phyloP scores from a whole-genome alignment of 1,284 basidiomycete genomes.

The Taiwanofungus camphoratus region DNA sequence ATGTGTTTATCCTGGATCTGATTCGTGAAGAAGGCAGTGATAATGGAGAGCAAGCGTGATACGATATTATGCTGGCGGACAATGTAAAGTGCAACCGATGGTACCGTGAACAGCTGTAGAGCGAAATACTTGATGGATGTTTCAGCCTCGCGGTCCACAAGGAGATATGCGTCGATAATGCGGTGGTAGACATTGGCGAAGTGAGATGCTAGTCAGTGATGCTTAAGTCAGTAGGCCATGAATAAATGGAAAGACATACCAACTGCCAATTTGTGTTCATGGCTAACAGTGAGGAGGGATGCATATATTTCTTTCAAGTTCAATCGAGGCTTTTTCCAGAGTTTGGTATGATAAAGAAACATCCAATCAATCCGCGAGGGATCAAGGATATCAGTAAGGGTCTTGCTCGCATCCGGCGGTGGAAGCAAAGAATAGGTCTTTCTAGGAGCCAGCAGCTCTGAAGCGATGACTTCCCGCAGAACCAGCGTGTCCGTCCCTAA shows the following conservation, averaged over 20 bases:
- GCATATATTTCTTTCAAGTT: slow-evolving; percentile 82
- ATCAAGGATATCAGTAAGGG: slow-evolving; percentile 46
- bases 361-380: slow-evolving; percentile 67
- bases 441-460: slow-evolving; percentile 63
- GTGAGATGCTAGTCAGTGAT: slow-evolving; percentile 54
- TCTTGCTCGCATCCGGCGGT: slow-evolving; percentile 32
- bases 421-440: slow-evolving; percentile 28
- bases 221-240: slow-evolving; percentile 2
- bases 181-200: slow-evolving; percentile 83
- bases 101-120: slow-evolving; percentile 86
- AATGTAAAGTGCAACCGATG: slow-evolving; percentile 76
- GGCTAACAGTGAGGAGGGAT: slow-evolving; percentile 66
- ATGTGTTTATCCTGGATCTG: slow-evolving; percentile 70
- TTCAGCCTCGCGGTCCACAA: slow-evolving; percentile 89
- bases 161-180: slow-evolving; percentile 87
- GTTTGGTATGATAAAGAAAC: slow-evolving; percentile 71
- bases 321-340: slow-evolving; percentile 82
- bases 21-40: slow-evolving; percentile 85
- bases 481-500: slow-evolving; percentile 62
- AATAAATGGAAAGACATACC: slow-evolving; percentile 40
- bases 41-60: slow-evolving; percentile 71
- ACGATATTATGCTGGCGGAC: slow-evolving; percentile 74
- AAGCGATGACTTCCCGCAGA: slow-evolving; percentile 67
- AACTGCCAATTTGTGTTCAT: slow-evolving; percentile 72
- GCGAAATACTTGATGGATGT: slow-evolving; percentile 91